Conservation (phyloP, 768 basidiomycete species). For the Collybia nuda region DNA sequence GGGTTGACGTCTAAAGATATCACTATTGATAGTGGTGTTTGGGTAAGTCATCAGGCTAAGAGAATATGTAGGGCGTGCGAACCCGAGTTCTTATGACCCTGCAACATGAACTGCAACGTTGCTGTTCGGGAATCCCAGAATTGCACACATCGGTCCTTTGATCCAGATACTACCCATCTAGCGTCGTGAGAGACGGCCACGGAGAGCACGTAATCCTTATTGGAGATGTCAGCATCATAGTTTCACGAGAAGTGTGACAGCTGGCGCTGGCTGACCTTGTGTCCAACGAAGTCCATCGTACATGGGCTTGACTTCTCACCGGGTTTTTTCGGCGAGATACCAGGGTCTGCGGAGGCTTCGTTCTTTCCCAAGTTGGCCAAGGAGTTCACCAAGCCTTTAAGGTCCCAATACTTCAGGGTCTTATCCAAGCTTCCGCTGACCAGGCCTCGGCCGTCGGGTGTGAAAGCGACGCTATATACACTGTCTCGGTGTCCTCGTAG, state of each 20-base stretch:
- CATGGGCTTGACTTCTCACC: slow-evolving; percentile 50
- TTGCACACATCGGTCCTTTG: slow-evolving; percentile 94
- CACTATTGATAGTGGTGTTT: slow-evolving; percentile 24
- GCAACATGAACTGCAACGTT: slow-evolving; percentile 90
- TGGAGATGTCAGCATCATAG: too few relatives aligned
- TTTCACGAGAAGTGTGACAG: too few relatives aligned
- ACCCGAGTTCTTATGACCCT: slow-evolving; percentile 64
- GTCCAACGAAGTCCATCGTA: slow-evolving; percentile 85
- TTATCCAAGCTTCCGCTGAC: slow-evolving; percentile 92
- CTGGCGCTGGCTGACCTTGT: slow-evolving; percentile 67
- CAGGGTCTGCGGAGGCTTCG: slow-evolving; percentile 36
- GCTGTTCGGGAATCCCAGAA: slow-evolving; percentile 83
- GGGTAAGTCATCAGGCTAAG: neutral
- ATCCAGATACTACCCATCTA: slow-evolving; percentile 90
- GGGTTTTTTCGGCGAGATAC: slow-evolving; percentile 35
- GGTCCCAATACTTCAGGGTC: slow-evolving; percentile 87
- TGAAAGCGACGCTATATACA: slow-evolving; percentile 90
- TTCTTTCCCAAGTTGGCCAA: slow-evolving; percentile 53
- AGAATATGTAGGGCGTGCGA: slow-evolving; percentile 16
- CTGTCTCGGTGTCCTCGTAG: slow-evolving; percentile 79
- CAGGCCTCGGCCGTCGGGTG: slow-evolving; percentile 85
- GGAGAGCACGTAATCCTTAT: slow-evolving; percentile 58
- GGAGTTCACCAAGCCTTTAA: slow-evolving; percentile 64
- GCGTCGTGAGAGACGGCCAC: slow-evolving; percentile 84
- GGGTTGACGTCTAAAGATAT: slow-evolving; percentile 52